Conservation (phyloP, 2,329 filamentous ascomycete genomes). For the Cercospora beticola region DNA sequence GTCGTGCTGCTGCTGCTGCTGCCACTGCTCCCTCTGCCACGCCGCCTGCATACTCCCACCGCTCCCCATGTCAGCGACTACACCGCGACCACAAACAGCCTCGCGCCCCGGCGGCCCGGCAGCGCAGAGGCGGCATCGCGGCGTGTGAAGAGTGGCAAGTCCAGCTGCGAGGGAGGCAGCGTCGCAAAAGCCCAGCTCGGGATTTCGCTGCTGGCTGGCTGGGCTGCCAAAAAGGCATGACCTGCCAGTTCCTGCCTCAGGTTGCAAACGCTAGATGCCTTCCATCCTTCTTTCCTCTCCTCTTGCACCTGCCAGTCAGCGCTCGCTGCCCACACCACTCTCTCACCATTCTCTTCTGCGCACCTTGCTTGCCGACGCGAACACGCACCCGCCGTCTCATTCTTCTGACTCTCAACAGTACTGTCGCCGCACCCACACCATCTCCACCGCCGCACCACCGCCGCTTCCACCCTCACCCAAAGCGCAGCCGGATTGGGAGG, state of each 20-base stretch:
- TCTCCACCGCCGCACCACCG: slow-evolving; percentile 4
- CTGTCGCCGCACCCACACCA: not conserved
- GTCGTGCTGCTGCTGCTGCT: not conserved
- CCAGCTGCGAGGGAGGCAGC: not conserved
- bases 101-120: not conserved
- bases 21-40: not conserved
- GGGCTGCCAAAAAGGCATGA: not conserved
- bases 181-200: not conserved
- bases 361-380: not conserved
- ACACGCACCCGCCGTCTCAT: not conserved
- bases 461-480: slow-evolving; percentile 6
- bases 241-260: not conserved
- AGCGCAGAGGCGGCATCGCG: not conserved
- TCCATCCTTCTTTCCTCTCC: slow-evolving; percentile 4
- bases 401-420: not conserved
- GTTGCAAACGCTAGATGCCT: not conserved
- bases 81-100: not conserved
- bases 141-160: not conserved
- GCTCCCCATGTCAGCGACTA: not conserved
- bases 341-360: slow-evolving; percentile 5
- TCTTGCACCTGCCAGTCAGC: slow-evolving; percentile 1
- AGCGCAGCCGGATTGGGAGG: slow-evolving; percentile 12
- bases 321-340: not conserved
- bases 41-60: not conserved
- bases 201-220: not conserved